Conservation (phyloP, 805 yeast genomes). For the Clavispora asparagi region DNA sequence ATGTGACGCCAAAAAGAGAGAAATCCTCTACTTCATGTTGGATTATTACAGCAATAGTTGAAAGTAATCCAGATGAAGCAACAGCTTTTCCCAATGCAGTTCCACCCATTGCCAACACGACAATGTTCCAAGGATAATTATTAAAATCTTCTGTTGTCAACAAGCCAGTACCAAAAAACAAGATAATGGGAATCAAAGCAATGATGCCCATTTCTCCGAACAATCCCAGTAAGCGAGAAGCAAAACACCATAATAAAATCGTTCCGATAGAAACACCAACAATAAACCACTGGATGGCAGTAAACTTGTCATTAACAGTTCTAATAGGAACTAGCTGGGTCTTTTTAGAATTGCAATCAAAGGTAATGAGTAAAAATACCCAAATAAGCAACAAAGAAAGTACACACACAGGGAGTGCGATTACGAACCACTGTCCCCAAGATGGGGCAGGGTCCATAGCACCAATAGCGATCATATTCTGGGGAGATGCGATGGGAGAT, state of each 20-base stretch:
- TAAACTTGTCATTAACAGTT: constrained; percentile 43
- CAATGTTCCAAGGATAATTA: constrained; percentile 52
- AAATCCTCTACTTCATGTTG: constrained; percentile 37
- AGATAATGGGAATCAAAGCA: constrained; percentile 42
- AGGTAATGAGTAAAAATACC: constrained; percentile 50
- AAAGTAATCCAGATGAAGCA: constrained; percentile 43
- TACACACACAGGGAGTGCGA: constrained; percentile 44
- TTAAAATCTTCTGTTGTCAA: constrained; percentile 44
- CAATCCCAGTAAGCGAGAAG: constrained; percentile 35
- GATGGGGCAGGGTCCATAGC: constrained; percentile 48
- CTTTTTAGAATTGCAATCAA: constrained; percentile 44
- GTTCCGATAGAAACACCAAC: constrained; percentile 38
- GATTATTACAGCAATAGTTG: constrained; percentile 42
- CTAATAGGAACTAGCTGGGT: constrained; percentile 44
- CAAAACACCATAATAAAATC: constrained; percentile 46
- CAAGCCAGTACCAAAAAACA: constrained; percentile 47
- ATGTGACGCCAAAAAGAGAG: constrained; percentile 39
- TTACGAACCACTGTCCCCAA: constrained; percentile 55
- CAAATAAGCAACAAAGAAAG: constrained; percentile 37
- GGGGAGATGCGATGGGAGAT: constrained; percentile 52
- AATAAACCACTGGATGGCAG: constrained; percentile 41
- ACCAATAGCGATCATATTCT: constrained; percentile 50
- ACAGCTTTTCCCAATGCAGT: constrained; percentile 49
- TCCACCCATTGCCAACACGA: constrained; percentile 53
- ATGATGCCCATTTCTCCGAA: constrained; percentile 48